Evolutionary conservation across 2,329 filamentous ascomycete species (phyloP).

Genomic region (Sarocladium kiliense): DNA sequence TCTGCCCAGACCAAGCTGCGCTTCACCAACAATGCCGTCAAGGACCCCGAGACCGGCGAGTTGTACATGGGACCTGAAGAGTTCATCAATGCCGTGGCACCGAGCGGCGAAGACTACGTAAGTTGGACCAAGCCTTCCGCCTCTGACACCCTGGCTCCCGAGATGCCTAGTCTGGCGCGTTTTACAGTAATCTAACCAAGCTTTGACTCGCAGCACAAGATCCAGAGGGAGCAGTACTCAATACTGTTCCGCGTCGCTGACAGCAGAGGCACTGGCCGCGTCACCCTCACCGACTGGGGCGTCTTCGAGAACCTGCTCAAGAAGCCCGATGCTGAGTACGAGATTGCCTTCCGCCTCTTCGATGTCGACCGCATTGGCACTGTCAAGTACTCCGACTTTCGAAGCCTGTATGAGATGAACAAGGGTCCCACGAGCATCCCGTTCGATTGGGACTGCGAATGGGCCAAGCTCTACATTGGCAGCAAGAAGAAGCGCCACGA

Average conservation of each 20-base stretch:
- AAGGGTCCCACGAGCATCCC: constrained; percentile 81
- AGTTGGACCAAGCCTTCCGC: constrained; percentile 35
- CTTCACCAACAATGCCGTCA: constrained; percentile 71
- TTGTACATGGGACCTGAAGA: constrained; percentile 76
- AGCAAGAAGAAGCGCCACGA: constrained; percentile 81
- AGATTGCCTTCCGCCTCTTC: constrained; percentile 96
- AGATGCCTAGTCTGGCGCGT: neutral
- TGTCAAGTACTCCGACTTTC: constrained; percentile 87
- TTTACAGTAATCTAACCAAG: neutral
- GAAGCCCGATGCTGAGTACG: constrained; percentile 97
- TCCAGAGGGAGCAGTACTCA: constrained; percentile 90
- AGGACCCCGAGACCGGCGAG: constrained; percentile 71
- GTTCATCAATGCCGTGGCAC: constrained; percentile 88
- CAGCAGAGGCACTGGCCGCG: constrained; percentile 63
- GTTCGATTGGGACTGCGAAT: constrained; percentile 96
- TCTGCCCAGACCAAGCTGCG: constrained; percentile 70
- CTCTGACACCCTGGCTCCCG: neutral
- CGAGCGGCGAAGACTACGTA: constrained; percentile 84
- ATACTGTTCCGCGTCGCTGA: constrained; percentile 93
- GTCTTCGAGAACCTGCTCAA: constrained; percentile 89
- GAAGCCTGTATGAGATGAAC: constrained; percentile 79
- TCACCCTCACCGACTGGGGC: constrained; percentile 81
- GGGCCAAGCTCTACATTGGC: constrained; percentile 92
- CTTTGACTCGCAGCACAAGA: constrained; percentile 74
- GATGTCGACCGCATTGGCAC: constrained; percentile 77